phyloP scores from a whole-genome alignment of 1,139 yeast genomes.

The Saccharomycopsis hybrid region DNA sequence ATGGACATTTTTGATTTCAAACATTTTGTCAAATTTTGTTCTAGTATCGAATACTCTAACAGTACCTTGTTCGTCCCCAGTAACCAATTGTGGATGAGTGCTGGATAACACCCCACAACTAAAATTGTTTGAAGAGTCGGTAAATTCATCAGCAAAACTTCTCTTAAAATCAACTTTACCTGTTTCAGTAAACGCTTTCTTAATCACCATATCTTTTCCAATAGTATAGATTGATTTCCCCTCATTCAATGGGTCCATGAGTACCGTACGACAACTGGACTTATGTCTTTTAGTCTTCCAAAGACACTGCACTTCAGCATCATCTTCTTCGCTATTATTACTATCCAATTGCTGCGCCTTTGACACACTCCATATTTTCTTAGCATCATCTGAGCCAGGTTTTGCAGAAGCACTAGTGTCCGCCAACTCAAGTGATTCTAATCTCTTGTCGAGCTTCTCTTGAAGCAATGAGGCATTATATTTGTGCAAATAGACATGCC shows the following conservation, averaged over 20 bases:
- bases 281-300: slow-evolving; percentile 93
- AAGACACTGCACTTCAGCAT: slow-evolving; percentile 31
- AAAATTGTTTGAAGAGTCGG: slow-evolving; percentile 30
- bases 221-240: slow-evolving; percentile 48
- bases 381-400: slow-evolving; percentile 30
- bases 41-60: slow-evolving; percentile 57
- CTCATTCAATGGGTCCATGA: slow-evolving; percentile 61
- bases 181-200: slow-evolving; percentile 62
- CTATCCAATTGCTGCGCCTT: slow-evolving; percentile 24
- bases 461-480: slow-evolving; percentile 47
- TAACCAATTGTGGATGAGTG: slow-evolving; percentile 58
- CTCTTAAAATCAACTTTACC: slow-evolving; percentile 71
- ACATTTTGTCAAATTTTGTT: slow-evolving; percentile 36
- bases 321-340: slow-evolving; percentile 32
- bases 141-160: slow-evolving; percentile 27
- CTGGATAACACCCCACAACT: slow-evolving; percentile 56
- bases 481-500: slow-evolving; percentile 54
- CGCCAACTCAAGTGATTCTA: slow-evolving; percentile 24
- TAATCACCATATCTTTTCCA: slow-evolving; percentile 76
- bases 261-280: slow-evolving; percentile 74
- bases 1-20: slow-evolving; percentile 48
- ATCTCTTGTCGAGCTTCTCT: slow-evolving; percentile 25
- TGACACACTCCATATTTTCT: slow-evolving; percentile 46
- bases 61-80: slow-evolving; percentile 79
- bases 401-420: slow-evolving; percentile 18